Evolutionary conservation across 306 rosid genomes (phyloP), one percentile per base, ranked within the genome.

Genomic region (Fragaria iinumae): DNA sequence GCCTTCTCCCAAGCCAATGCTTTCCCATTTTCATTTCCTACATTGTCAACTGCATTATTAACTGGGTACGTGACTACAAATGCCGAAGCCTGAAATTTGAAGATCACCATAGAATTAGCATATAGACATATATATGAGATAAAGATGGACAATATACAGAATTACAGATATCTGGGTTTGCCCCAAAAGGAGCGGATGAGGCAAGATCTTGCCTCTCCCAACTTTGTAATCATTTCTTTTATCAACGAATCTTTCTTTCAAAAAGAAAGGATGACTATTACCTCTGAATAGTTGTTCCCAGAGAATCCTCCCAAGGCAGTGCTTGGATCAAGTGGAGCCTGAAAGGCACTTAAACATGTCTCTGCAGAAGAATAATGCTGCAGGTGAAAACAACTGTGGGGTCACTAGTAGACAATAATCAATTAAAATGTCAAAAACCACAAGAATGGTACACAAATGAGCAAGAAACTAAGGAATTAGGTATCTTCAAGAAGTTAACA

Each of bases 281-380:
- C 98, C 94, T 94, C 93, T 23, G 96, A 86, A 86, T 84, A 91
- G 79, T 91, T 94, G 83, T 89, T 89, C 74, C 97, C 98, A 69
- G 88, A 84, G 85, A 87, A 94, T 81, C 98, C 98, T 85, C 98
- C 98, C 77, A 94, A 80, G 68, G 95, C 92, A 47, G 94, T 89
- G 85, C 90, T 87, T 72, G 98, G 98, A 72, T 94, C 98, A 71
- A 94, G 98, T 47, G 98, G 98, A 65, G 90, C 98, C 89, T 91
- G 84, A 86, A 91, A 94, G 75, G 98, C 97, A 80, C 98, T 91
- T 86, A 94, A 84, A 88, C 98, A 94, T 75, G 98, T 91, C 55
- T 94, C 98, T 11, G 97, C 77, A 75, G 98, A 83, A 74, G 91
- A 82, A 79, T 81, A 94, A 83, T 94, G 98, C 98, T 94, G 88